These are phyloP conservation scores for Penicillium crustosum DNA, from an alignment of 2,329 filamentous ascomycete genomes.

Conservation along the genomic window DNA sequence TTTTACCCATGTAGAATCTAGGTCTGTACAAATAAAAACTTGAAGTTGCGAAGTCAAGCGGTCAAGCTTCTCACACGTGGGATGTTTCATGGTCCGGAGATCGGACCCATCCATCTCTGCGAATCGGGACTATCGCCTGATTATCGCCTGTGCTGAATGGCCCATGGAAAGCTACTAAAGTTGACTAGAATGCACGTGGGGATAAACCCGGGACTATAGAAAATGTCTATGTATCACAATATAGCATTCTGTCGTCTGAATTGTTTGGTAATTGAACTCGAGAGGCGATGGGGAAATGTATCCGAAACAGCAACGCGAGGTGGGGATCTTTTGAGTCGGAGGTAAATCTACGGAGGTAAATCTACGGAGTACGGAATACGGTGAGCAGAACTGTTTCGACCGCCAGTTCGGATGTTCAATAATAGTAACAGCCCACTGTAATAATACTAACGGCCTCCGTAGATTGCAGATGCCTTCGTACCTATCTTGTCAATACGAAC, in stretches of 20 bases:
- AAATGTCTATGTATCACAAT: background rate
- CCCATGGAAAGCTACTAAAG: slow-evolving; percentile 5
- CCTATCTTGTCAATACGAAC: background rate
- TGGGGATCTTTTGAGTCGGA: background rate
- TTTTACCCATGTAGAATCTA: background rate
- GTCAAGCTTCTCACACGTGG: slow-evolving; percentile 35
- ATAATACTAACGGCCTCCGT: background rate
- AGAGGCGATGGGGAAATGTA: background rate
- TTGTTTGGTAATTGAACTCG: background rate
- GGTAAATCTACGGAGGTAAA: slow-evolving; percentile 1
- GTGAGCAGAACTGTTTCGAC: slow-evolving; percentile 8
- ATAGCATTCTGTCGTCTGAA: background rate
- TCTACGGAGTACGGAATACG: too few relatives aligned
- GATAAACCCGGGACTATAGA: background rate
- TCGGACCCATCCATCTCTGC: slow-evolving; percentile 16
- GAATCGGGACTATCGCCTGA: slow-evolving; percentile 5
- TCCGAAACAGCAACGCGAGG: background rate
- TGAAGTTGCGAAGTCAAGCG: slow-evolving; percentile 11
- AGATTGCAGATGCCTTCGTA: background rate
- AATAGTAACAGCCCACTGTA: background rate
- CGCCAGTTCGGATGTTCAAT: slow-evolving; percentile 4
- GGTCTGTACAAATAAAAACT: background rate
- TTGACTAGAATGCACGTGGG: slow-evolving; percentile 12
- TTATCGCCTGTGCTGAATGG: slow-evolving; percentile 13
- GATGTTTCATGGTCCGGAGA: slow-evolving; percentile 21